These are phyloP conservation scores for Phytophthora quininea DNA, from an alignment of 352 stramenopile genomes.

Conservation along the genomic window DNA sequence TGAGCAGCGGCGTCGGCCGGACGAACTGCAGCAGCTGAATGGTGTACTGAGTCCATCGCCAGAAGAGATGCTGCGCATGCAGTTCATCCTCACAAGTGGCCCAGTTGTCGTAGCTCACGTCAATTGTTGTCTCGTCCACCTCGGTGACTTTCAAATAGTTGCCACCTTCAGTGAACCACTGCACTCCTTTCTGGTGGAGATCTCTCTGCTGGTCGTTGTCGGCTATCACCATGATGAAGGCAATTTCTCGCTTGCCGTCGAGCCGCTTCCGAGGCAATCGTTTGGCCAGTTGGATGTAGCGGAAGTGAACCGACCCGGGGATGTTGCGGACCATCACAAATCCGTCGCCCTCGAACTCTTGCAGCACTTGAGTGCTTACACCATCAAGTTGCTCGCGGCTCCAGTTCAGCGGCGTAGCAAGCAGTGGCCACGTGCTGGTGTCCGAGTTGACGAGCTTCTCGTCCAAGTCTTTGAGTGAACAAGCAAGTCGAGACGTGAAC, in stretches of 20 bases:
- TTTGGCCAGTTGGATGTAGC: neutral
- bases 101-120: constrained; percentile 1
- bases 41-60: neutral
- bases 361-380: constrained; percentile 26
- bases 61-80: neutral
- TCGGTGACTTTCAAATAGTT: constrained; percentile 23
- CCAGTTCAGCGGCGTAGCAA: constrained; percentile 1
- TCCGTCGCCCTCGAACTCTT: constrained; percentile 19
- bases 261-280: neutral
- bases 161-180: constrained; percentile 28
- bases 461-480: neutral
- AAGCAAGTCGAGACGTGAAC: neutral
- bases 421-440: constrained; percentile 1
- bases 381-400: neutral
- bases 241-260: neutral
- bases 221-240: neutral
- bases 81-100: neutral
- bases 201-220: constrained; percentile 38
- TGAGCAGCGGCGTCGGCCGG: neutral
- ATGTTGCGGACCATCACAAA: constrained; percentile 26
- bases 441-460: neutral
- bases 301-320: constrained; percentile 11
- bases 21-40: neutral
- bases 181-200: constrained; percentile 3
- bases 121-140: constrained; percentile 9